Conservation (phyloP, 495 filamentous ascomycete species). For the Evernia prunastri region DNA sequence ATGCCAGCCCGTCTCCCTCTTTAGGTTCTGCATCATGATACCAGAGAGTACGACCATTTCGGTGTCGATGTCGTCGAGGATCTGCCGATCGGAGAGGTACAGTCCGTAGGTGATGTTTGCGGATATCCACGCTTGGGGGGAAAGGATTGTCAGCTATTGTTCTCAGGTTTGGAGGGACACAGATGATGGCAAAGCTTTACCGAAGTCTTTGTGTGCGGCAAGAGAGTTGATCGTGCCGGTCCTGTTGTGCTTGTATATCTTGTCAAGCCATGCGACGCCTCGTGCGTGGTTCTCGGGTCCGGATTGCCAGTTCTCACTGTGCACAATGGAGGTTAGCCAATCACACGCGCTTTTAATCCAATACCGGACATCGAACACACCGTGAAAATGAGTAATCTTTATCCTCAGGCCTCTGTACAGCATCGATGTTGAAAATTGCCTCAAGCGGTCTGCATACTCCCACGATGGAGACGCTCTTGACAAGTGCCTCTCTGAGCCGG, state of each 20-base stretch:
- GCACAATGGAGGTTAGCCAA: constrained; percentile 9
- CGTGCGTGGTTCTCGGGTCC: constrained; percentile 43
- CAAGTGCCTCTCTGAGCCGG: constrained; percentile 46
- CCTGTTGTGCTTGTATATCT: constrained; percentile 36
- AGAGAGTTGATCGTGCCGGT: constrained; percentile 38
- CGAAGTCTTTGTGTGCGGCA: constrained; percentile 46
- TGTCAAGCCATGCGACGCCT: constrained; percentile 43
- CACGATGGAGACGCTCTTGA: constrained; percentile 46
- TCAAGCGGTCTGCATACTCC: constrained; percentile 51
- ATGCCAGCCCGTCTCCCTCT: constrained; percentile 51
- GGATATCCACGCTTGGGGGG: constrained; percentile 20
- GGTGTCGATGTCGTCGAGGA: constrained; percentile 48
- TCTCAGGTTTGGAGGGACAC: neutral
- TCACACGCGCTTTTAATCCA: neutral
- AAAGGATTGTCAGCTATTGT: neutral
- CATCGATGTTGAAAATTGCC: constrained; percentile 41
- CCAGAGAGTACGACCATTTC: constrained; percentile 49
- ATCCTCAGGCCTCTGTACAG: constrained; percentile 44
- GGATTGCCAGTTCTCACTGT: constrained; percentile 34
- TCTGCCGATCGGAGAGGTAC: constrained; percentile 48
- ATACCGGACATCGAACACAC: constrained; percentile 5
- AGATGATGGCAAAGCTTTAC: neutral
- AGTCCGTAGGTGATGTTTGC: constrained; percentile 51
- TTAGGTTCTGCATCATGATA: constrained; percentile 55
- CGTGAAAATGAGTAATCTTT: constrained; percentile 46